These are phyloP conservation scores for Neobulgaria alba DNA, from an alignment of 2,329 filamentous ascomycete species.

Conservation along the genomic window DNA sequence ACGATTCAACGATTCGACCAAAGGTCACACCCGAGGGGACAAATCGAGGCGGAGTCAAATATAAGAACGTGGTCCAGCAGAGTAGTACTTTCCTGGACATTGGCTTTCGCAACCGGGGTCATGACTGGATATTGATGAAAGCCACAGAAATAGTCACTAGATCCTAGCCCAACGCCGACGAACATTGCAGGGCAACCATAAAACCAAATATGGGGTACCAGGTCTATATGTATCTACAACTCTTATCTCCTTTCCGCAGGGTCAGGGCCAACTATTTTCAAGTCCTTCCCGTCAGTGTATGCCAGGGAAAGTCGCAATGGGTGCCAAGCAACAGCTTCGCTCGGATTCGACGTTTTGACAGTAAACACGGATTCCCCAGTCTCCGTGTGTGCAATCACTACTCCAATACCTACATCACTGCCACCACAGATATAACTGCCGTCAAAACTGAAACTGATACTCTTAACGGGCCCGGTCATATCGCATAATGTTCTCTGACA, in stretches of 20 bases:
- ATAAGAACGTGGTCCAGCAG: no score
- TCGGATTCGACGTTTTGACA: constrained; percentile 57
- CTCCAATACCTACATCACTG: constrained; percentile 60
- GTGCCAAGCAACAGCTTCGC: constrained; percentile 66
- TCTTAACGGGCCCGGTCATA: constrained; percentile 62
- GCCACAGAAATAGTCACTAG: no score
- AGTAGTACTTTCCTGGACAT: no score
- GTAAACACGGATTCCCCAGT: constrained; percentile 65
- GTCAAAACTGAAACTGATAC: constrained; percentile 68
- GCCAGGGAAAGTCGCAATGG: constrained; percentile 66
- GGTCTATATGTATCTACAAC: constrained; percentile 1
- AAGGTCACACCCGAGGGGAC: no score
- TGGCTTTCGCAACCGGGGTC: no score
- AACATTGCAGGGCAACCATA: no score
- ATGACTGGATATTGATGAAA: no score
- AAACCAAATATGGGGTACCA: no score
- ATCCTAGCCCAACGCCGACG: no score
- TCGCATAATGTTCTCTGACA: constrained; percentile 63
- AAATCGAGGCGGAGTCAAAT: no score
- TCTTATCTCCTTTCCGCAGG: constrained; percentile 23
- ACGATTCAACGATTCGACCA: no score
- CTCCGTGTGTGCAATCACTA: constrained; percentile 65
- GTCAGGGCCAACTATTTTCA: constrained; percentile 51
- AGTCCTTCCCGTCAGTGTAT: constrained; percentile 54
- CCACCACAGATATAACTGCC: constrained; percentile 67